Base-by-base conservation (phyloP, 257 asterid genomes). In the Nyctanthes arbortristis region DNA sequence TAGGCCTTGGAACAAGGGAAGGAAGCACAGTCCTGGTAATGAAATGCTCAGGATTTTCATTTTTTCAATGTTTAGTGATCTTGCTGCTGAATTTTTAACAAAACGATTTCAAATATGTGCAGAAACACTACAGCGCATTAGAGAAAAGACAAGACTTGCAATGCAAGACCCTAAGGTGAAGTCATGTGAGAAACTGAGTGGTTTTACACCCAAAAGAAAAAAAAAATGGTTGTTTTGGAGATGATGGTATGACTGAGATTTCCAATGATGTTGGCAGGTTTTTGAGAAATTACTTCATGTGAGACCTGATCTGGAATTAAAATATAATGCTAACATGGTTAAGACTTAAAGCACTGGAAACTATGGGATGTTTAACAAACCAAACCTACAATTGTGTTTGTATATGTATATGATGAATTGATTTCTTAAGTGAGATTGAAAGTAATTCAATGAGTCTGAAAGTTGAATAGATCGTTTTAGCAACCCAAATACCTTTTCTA, bases 111-210 rank as follows among this genome's bases (percentile, higher is more conserved):
- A 22, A 73, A 58, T 45, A 22, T 70, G 35, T 84, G 83, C 96
- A 94, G 99, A 89, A 79, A 94, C 99, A 54, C 56, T 86, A 40
- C 85, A 72, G 88, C 75, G 74, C 87, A 94, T 94, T 63, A 84
- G 74, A 84, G 97, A 91, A 80, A 85, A 89, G 81, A 91, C 99
- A 56, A 84, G 83, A 78, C 83, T 91, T 77, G 99, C 99, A 55
- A 94, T 94, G 99, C 95, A 89, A 88, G 88, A 91, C 77, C 97
- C 99, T 86, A 94, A 91, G 96, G 99, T 91, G 99, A 93, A 83
- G 98, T 88, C 89, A 93, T 87, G 96, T 88, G 89, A 87, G 91
- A 73, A 65, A 75, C 72, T 49, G 33, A 25, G 76, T 71, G 35
- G 71, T 77, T 77, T 66, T 35, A 37, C 22, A 33, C 61, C 40